phyloP scores from a whole-genome alignment of 768 basidiomycete species.

The Boletus vermiculosoides region DNA sequence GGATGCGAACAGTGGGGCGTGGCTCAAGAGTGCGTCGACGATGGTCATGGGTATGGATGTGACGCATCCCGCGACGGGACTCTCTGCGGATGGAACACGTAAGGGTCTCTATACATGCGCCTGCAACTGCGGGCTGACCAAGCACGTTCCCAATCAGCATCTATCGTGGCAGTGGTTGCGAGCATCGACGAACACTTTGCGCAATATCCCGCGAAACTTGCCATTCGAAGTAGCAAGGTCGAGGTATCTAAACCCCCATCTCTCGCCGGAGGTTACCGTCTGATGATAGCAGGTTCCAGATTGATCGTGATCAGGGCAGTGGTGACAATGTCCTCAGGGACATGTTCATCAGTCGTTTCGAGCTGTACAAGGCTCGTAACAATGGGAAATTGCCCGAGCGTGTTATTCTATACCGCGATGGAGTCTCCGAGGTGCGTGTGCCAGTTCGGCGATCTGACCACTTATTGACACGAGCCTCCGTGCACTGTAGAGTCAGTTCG shows the following conservation, averaged over 20 bases:
- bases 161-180: slow-evolving; percentile 54
- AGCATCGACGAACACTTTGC: slow-evolving; percentile 46
- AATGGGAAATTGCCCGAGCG: slow-evolving; percentile 40
- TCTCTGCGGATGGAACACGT: slow-evolving; percentile 49
- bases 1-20: slow-evolving; percentile 38
- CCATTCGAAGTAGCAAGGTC: slow-evolving; percentile 55
- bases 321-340: slow-evolving; percentile 39
- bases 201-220: slow-evolving; percentile 48
- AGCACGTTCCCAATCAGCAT: slow-evolving; percentile 28
- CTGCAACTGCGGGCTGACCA: not conserved
- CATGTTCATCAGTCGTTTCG: slow-evolving; percentile 50
- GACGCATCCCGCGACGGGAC: slow-evolving; percentile 67
- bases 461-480: not conserved
- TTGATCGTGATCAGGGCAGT: slow-evolving; percentile 24
- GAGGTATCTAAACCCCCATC: slow-evolving; percentile 45
- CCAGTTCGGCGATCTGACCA: not conserved
- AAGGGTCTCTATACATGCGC: not conserved
- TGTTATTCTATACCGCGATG: slow-evolving; percentile 58
- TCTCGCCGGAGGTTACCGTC: not conserved
- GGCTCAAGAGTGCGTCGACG: slow-evolving; percentile 43
- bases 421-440: slow-evolving; percentile 68
- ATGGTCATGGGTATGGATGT: slow-evolving; percentile 64
- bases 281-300: not conserved
- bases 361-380: slow-evolving; percentile 37
- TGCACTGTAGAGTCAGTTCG: slow-evolving; percentile 44